Percentiles rank a stretch among this genome's conserved stretches.
These are phyloP conservation scores for Cyberlindnera saturnus DNA, from an alignment of 805 yeast genomes.

Conservation along the genomic window DNA sequence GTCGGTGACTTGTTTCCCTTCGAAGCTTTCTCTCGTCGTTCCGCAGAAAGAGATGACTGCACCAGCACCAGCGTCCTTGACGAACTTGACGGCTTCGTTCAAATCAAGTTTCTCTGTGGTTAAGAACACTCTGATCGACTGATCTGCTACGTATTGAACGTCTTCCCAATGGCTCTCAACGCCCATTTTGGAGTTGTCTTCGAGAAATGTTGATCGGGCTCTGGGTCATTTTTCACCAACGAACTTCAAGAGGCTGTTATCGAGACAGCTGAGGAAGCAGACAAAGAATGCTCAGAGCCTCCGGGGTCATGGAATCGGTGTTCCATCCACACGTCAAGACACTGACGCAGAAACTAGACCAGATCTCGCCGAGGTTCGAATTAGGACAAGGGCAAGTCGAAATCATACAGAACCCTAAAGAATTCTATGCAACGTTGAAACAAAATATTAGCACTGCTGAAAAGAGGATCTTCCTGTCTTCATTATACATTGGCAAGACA, in stretches of 20 bases:
- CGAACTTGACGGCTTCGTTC: constrained; percentile 29
- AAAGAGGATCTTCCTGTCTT: constrained; percentile 68
- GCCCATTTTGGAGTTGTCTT: no score
- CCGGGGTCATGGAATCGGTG: constrained; percentile 4
- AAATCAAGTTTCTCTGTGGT: constrained; percentile 19
- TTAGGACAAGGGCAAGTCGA: constrained; percentile 50
- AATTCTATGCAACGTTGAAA: constrained; percentile 66
- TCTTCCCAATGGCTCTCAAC: constrained; percentile 8
- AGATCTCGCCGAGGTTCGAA: constrained; percentile 62
- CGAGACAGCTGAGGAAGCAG: no score
- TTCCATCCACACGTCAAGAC: constrained; percentile 39
- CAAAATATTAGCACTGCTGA: constrained; percentile 57
- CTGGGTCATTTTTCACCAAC: neutral
- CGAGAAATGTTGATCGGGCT: neutral
- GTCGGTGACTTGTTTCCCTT: constrained; percentile 32
- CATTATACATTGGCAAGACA: constrained; percentile 78
- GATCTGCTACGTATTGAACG: neutral
- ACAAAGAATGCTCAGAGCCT: constrained; percentile 1
- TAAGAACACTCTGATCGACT: constrained; percentile 18
- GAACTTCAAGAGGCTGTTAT: no score
- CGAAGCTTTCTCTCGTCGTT: constrained; percentile 40
- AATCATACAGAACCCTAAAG: constrained; percentile 58
- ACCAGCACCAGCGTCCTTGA: constrained; percentile 38
- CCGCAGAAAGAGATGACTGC: constrained; percentile 47
- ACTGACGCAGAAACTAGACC: constrained; percentile 48